phyloP scores from a whole-genome alignment of 1,284 basidiomycete species.

The Rhodotorula sp. region DNA sequence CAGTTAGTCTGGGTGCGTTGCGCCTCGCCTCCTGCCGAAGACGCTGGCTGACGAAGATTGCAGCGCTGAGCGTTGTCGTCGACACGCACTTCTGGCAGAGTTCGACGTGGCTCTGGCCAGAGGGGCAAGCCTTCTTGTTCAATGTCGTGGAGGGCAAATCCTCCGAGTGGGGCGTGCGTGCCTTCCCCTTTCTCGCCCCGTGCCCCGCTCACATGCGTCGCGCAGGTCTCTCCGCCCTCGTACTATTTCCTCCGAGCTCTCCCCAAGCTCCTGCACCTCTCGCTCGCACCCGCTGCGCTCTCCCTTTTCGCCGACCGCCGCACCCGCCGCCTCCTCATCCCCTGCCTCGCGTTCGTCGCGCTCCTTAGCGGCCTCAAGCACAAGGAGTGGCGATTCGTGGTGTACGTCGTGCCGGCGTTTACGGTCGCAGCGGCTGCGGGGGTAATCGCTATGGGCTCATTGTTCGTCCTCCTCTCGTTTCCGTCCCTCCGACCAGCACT shows the following conservation, averaged over 20 bases:
- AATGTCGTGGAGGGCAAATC: slow-evolving; percentile 86
- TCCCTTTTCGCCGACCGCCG: slow-evolving; percentile 58
- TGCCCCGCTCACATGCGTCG: background rate
- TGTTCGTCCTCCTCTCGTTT: slow-evolving; percentile 7
- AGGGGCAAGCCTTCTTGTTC: slow-evolving; percentile 76
- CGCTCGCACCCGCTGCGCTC: slow-evolving; percentile 64
- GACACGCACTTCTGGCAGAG: slow-evolving; percentile 86
- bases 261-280: slow-evolving; percentile 74
- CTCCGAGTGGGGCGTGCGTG: slow-evolving; percentile 84
- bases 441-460: slow-evolving; percentile 62
- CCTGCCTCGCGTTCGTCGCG: slow-evolving; percentile 62
- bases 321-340: slow-evolving; percentile 57
- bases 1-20: slow-evolving; percentile 62
- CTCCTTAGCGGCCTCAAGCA: slow-evolving; percentile 70
- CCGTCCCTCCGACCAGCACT: background rate
- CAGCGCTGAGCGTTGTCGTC: slow-evolving; percentile 65
- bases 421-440: slow-evolving; percentile 77
- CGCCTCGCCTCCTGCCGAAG: background rate
- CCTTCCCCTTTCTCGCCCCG: background rate
- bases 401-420: slow-evolving; percentile 79
- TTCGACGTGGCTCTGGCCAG: slow-evolving; percentile 73
- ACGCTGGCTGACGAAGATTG: background rate
- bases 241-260: slow-evolving; percentile 71
- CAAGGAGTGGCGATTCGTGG: slow-evolving; percentile 90
- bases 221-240: slow-evolving; percentile 68